phyloP scores from a whole-genome alignment of 176 grass and related monocot species.

The Sorghum bicolor region DNA sequence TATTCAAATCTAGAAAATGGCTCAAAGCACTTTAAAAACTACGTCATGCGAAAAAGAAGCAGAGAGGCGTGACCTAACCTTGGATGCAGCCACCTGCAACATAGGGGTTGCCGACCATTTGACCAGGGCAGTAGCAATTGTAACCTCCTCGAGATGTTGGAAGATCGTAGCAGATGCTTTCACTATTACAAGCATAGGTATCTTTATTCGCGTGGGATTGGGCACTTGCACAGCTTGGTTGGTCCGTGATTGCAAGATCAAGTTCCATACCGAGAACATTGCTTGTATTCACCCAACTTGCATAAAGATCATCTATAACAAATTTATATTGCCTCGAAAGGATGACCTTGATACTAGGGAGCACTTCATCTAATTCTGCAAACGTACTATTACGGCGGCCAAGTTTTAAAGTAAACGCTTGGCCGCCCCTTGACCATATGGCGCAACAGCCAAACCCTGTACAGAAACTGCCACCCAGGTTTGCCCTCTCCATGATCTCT shows the following conservation, averaged over 20 bases:
- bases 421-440: too few species aligned
- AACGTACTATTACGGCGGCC: too few species aligned
- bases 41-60: not conserved
- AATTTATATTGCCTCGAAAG: not conserved
- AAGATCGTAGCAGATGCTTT: not conserved
- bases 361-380: too few species aligned
- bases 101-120: not conserved
- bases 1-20: not conserved
- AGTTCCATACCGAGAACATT: accelerated
- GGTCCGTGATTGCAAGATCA: not conserved
- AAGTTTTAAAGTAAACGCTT: not conserved
- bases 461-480: not conserved
- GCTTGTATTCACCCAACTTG: not conserved
- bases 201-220: not conserved
- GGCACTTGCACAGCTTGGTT: not conserved
- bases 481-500: not conserved
- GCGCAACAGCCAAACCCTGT: not conserved
- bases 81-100: not conserved
- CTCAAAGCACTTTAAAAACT: not conserved
- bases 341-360: too few species aligned
- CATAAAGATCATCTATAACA: not conserved
- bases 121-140: not conserved
- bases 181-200: not conserved
- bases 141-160: not conserved
- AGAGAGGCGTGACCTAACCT: not conserved